Evolutionary conservation across 2,329 filamentous ascomycete genomes (phyloP).

Genomic region (Aquanectria penicillioides): DNA sequence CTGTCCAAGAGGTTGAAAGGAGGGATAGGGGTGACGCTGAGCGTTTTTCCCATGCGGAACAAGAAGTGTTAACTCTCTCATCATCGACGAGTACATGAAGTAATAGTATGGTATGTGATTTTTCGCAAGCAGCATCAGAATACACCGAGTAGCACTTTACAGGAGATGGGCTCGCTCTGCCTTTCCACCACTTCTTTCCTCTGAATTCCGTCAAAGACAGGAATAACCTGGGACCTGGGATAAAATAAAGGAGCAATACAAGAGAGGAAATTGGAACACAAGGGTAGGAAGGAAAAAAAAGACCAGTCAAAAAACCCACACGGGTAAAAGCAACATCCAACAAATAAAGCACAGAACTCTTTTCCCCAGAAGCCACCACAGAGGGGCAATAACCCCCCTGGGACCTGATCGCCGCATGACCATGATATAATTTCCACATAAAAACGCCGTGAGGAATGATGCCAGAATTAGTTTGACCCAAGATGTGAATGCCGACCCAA

Average conservation of each 20-base stretch:
- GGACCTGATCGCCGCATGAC: slow-evolving; percentile 51
- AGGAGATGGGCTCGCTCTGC: slow-evolving; percentile 24
- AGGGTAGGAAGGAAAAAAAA: slow-evolving; percentile 19
- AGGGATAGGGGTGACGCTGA: neutral
- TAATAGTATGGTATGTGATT: slow-evolving; percentile 43
- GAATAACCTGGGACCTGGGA: slow-evolving; percentile 20
- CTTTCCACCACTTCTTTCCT: slow-evolving; percentile 28
- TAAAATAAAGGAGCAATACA: slow-evolving; percentile 24
- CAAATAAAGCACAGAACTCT: slow-evolving; percentile 39
- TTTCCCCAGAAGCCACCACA: slow-evolving; percentile 47
- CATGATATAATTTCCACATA: slow-evolving; percentile 52
- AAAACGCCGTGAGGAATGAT: slow-evolving; percentile 53
- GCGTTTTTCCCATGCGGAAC: neutral
- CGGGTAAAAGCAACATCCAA: slow-evolving; percentile 20
- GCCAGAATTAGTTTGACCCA: slow-evolving; percentile 51
- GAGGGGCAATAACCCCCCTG: slow-evolving; percentile 41
- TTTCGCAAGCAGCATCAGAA: slow-evolving; percentile 40
- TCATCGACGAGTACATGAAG: slow-evolving; percentile 28
- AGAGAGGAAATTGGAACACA: slow-evolving; percentile 13
- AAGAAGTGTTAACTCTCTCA: slow-evolving; percentile 18
- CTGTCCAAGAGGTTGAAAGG: too few relatives aligned
- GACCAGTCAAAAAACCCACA: slow-evolving; percentile 26
- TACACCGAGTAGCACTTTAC: slow-evolving; percentile 39
- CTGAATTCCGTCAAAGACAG: slow-evolving; percentile 9
- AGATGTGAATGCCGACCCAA: slow-evolving; percentile 43